These are phyloP conservation scores for Bruguiera hainesii DNA, from an alignment of 441 rosid species.

Conservation along the genomic window DNA sequence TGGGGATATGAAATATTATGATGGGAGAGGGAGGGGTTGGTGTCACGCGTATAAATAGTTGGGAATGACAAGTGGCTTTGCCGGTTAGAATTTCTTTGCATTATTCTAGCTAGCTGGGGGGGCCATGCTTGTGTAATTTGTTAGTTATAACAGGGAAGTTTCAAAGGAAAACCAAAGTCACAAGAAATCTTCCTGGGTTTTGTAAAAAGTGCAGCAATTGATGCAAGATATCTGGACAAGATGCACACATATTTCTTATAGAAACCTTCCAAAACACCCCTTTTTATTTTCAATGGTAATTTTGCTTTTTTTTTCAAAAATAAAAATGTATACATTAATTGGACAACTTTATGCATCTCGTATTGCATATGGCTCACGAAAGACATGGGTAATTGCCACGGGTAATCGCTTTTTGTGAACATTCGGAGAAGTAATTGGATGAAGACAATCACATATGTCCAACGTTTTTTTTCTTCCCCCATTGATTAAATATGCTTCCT, in stretches of 20 bases:
- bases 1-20: constrained; percentile 16
- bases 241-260: constrained; percentile 26
- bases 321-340: neutral
- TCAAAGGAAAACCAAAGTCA: constrained; percentile 44
- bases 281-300: constrained; percentile 22
- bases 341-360: neutral
- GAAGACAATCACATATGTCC: constrained; percentile 8
- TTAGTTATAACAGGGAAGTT: constrained; percentile 40
- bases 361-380: neutral
- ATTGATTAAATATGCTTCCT: constrained; percentile 3
- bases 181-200: constrained; percentile 47
- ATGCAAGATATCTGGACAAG: constrained; percentile 25
- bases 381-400: neutral
- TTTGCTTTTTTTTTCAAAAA: neutral
- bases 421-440: constrained; percentile 3
- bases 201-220: constrained; percentile 22
- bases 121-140: constrained; percentile 28
- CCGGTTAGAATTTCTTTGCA: constrained; percentile 25
- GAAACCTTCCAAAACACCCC: constrained; percentile 49
- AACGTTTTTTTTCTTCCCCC: neutral
- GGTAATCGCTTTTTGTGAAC: constrained; percentile 12
- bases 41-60: constrained; percentile 17
- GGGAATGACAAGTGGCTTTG: constrained; percentile 22
- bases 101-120: constrained; percentile 14
- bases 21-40: constrained; percentile 27